phyloP scores from a whole-genome alignment of 2,329 filamentous ascomycete species.

The Trichoderma sp. region DNA sequence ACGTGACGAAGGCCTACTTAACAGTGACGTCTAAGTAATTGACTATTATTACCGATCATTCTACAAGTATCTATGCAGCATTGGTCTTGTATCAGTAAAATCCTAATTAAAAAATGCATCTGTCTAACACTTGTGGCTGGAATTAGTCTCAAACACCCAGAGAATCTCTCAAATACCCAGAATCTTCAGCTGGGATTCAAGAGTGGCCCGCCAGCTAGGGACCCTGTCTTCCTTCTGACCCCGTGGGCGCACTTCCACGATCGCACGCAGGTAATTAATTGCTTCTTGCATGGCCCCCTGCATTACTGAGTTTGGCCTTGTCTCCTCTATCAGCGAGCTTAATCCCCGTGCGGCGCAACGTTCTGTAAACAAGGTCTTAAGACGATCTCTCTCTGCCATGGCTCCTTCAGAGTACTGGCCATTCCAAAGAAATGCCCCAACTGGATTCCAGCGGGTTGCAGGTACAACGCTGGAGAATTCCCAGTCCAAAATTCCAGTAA shows the following conservation, averaged over 20 bases:
- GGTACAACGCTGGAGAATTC: neutral
- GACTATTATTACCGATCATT: too few relatives aligned
- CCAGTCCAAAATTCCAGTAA: neutral
- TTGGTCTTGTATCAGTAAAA: too few relatives aligned
- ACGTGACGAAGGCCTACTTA: too few relatives aligned
- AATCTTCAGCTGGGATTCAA: neutral
- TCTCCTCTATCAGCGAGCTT: neutral
- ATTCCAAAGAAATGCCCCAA: conserved; percentile 37
- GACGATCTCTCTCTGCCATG: neutral
- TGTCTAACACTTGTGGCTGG: too few relatives aligned
- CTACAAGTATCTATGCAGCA: too few relatives aligned
- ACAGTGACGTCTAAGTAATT: too few relatives aligned
- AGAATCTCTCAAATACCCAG: neutral
- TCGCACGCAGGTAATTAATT: neutral
- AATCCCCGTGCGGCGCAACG: neutral
- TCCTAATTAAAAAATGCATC: too few relatives aligned
- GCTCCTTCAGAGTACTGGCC: conserved; percentile 1
- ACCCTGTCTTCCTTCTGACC: neutral
- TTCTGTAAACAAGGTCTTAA: neutral
- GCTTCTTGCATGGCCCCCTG: neutral
- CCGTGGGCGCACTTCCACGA: neutral
- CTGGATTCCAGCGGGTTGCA: conserved; percentile 35
- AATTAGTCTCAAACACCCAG: too few relatives aligned
- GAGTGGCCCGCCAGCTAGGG: neutral
- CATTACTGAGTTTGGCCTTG: neutral